These are phyloP conservation scores for Botryosphaeria agaves DNA, from an alignment of 2,329 filamentous ascomycete species.

Conservation along the genomic window DNA sequence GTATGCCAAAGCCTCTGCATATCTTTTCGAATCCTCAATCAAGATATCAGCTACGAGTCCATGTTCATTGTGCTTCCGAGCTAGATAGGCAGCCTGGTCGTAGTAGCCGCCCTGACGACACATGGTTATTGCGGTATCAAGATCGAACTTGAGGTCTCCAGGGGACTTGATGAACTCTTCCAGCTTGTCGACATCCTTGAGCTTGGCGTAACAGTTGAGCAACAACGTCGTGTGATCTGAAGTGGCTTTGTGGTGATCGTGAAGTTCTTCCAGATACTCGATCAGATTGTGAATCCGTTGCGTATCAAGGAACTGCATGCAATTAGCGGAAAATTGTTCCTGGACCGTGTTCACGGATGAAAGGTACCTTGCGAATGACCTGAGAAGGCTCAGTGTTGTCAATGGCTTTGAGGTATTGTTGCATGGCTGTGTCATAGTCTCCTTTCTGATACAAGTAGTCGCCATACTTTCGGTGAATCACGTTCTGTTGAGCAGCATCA, in stretches of 20 bases:
- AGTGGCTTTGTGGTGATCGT: constrained; percentile 84
- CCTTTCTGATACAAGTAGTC: constrained; percentile 90
- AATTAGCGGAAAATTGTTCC: background rate
- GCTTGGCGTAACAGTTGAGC: constrained; percentile 91
- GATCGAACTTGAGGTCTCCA: constrained; percentile 84
- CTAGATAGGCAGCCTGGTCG: constrained; percentile 89
- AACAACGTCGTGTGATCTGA: constrained; percentile 89
- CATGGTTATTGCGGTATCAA: constrained; percentile 95
- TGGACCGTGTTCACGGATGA: background rate
- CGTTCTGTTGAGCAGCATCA: constrained; percentile 64
- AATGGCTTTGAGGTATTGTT: constrained; percentile 90
- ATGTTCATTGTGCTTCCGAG: constrained; percentile 83
- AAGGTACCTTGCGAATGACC: constrained; percentile 67
- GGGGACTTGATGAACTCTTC: constrained; percentile 95
- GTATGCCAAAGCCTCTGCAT: constrained; percentile 74
- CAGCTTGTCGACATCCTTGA: constrained; percentile 92
- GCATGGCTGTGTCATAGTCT: constrained; percentile 97
- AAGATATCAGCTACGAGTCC: constrained; percentile 90
- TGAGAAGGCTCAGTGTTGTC: constrained; percentile 93
- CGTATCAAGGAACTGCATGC: constrained; percentile 66
- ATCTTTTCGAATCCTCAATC: constrained; percentile 87
- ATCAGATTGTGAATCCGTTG: constrained; percentile 96
- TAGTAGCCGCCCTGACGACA: constrained; percentile 94
- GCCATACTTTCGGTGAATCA: constrained; percentile 85
- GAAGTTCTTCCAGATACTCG: constrained; percentile 88